Evolutionary conservation across 805 yeast genomes (phyloP), one percentile per base, ranked within the genome.

Genomic region (Yamadazyma nakazawae): DNA sequence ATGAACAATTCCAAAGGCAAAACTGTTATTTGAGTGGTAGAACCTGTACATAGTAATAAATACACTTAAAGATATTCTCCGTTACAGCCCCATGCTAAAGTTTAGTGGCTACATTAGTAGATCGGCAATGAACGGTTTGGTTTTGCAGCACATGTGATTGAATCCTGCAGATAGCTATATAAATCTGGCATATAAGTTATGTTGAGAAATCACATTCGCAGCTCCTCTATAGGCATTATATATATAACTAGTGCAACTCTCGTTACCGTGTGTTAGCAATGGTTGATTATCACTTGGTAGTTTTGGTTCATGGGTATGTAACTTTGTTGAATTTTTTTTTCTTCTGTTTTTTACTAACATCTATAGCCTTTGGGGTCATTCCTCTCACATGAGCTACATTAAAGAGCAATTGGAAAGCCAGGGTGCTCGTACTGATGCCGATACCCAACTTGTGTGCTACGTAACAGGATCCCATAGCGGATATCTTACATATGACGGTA

Each of bases 401-500:
- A 75, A 74, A 52, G 66, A 70, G 24, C 79, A 78, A 53, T 54
- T 83, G 25, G 66, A 62, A 30, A 52, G 54, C 32, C 52, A 62
- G 1, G 52, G 66, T n/a, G 57, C 59, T 2, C 61, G 60, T 2
- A 16, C 34, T 14, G 11, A 28, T 11, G 57, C 58, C 24, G 59
- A 50, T 11, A 66, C 61, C 17, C 47, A 54, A n/a, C 31, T 67
- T 1, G 61, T 75, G 2, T 74, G 80, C 18, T 77, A 80, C 55
- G 70, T 76, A 38, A 74, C 88, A 0, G 75, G 74, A 13, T 72
- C 84, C 0, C 88, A 86, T 57, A 76, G 80, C 46, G 92, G 91
- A 6, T 86, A 81, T 59, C 78, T 79, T 57, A 89, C 96, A 2
- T 84, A 88, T 55, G 96, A 89, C 59, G 96, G 96, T 2, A 81